A percentile compares a stretch with the other conserved stretches of the same genome.
Evolutionary conservation across 345 rosid species (phyloP).

Genomic region (Bretschneidera sinensis): DNA sequence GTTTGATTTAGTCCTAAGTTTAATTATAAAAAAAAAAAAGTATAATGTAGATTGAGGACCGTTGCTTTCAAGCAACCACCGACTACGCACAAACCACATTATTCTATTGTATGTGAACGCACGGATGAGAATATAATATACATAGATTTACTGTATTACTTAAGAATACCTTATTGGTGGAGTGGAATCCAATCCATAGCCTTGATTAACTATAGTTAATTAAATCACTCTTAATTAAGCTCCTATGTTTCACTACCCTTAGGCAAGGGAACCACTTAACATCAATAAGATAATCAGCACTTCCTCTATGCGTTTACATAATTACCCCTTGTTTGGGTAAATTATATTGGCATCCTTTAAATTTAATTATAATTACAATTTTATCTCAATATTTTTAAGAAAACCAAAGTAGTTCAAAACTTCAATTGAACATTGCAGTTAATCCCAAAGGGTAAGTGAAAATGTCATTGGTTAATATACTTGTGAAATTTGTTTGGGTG

Average conservation of each 20-base stretch:
- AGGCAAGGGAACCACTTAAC: neutral
- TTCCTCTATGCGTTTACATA: neutral
- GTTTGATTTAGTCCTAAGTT: neutral
- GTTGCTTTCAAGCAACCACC: slow-evolving; percentile 21
- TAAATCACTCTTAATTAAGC: neutral
- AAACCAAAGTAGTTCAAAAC: too few species aligned
- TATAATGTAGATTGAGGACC: slow-evolving; percentile 11
- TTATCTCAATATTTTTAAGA: too few species aligned
- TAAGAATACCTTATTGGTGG: slow-evolving; percentile 21
- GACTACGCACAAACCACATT: slow-evolving; percentile 3
- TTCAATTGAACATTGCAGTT: too few species aligned
- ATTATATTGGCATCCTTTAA: too few species aligned
- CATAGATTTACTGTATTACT: slow-evolving; percentile 8
- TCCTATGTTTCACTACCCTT: slow-evolving; percentile 3
- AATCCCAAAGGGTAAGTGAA: too few species aligned
- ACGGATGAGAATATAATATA: slow-evolving; percentile 27
- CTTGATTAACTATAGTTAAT: slow-evolving; percentile 15
- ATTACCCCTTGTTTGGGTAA: too few species aligned
- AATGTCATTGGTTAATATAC: too few species aligned
- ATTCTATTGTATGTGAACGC: slow-evolving; percentile 7
- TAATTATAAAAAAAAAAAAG: too few species aligned
- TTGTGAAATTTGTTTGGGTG: too few species aligned
- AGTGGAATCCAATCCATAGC: slow-evolving; percentile 38
- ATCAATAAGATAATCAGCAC: neutral
- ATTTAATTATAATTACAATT: too few species aligned